Base-by-base conservation (phyloP, 805 yeast species). In the Candida maris region DNA sequence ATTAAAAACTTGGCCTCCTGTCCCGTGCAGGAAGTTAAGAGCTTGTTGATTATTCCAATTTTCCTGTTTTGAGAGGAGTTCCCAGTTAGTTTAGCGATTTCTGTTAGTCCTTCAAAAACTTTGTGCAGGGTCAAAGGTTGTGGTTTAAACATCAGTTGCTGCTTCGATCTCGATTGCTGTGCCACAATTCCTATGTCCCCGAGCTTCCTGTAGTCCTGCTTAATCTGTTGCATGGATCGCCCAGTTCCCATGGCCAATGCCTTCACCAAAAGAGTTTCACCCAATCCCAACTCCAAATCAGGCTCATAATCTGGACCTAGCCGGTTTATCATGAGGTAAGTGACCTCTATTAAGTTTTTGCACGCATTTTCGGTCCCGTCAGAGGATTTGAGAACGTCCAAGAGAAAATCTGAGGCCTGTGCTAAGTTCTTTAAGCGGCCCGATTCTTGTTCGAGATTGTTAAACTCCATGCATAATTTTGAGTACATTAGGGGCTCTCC, bases 181-280 rank as follows among this genome's bases (percentile, higher is more conserved):
- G 98, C 97, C 38, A 93, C 93, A 23, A 76, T 65, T 1, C 98
- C 98, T 41, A 93, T 68, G 63, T 93, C 98, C 25, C 98, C 98
- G 6, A 76, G 72, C 44, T 83, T 77, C 35, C 78, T 81, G 52
- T 81, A 85, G 42, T 86, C 93, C 21, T 69, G 66, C 56, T 79
- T 88, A 35, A 93, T 74, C 42, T 81, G 85, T 3, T 77, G 65
- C 1, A 77, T 48, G 0, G 89, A 72, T 37, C 95, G 70, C 1
- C 98, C 98, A 13, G 95, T 89, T 33, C 95, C 77, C 53, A 85
- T 95, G 23, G 88, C 79, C 27, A 93, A 77, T 0, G 97, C 93
- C 53, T 89, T 93, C 52, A 89, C 78, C 19, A 93, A 65, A 8
- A 93, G 57, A 2, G 94, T 79, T 59, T 93, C 98, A 13, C 98